phyloP scores from a whole-genome alignment of 2,329 filamentous ascomycete species.

The Alternaria hordeiaustralica region DNA sequence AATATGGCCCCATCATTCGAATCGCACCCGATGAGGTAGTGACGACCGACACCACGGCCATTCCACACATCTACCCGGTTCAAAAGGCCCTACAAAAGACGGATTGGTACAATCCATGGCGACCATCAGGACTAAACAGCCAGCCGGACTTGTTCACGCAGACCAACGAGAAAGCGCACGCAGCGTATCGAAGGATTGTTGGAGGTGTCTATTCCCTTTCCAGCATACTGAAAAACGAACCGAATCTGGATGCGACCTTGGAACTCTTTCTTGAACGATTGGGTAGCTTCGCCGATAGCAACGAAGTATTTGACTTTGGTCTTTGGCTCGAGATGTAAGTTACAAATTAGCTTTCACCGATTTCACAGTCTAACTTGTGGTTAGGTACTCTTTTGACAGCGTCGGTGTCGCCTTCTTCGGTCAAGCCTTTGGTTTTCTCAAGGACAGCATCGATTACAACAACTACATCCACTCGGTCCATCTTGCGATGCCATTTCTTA shows the following conservation, averaged over 20 bases:
- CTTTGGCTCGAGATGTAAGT: conserved; percentile 31
- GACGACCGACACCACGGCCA: conserved; percentile 19
- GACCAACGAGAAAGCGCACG: conserved; percentile 17
- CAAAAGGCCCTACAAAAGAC: conserved; percentile 30
- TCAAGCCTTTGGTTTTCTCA: conserved; percentile 28
- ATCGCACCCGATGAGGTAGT: conserved; percentile 52
- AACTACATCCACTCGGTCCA: conserved; percentile 42
- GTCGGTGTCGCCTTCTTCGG: conserved; percentile 24
- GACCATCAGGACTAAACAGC: conserved; percentile 16
- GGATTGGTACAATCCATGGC: conserved; percentile 30
- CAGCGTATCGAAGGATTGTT: conserved; percentile 19
- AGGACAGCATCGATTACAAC: conserved; percentile 25
- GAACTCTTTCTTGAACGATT: conserved; percentile 16
- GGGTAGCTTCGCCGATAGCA: conserved; percentile 19
- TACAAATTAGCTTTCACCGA: background rate
- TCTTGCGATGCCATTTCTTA: conserved; percentile 37
- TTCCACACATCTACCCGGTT: conserved; percentile 27
- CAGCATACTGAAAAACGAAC: conserved; percentile 23
- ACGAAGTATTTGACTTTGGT: conserved; percentile 20
- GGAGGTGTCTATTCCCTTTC: conserved; percentile 21
- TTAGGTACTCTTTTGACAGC: conserved; percentile 29
- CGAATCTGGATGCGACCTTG: conserved; percentile 16
- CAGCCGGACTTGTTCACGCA: conserved; percentile 27
- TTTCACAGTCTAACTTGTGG: background rate
- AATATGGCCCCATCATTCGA: conserved; percentile 55